A percentile compares a stretch with the other conserved stretches of the same genome.
phyloP scores from a whole-genome alignment of 441 rosid genomes.

The Sinapis alba region DNA sequence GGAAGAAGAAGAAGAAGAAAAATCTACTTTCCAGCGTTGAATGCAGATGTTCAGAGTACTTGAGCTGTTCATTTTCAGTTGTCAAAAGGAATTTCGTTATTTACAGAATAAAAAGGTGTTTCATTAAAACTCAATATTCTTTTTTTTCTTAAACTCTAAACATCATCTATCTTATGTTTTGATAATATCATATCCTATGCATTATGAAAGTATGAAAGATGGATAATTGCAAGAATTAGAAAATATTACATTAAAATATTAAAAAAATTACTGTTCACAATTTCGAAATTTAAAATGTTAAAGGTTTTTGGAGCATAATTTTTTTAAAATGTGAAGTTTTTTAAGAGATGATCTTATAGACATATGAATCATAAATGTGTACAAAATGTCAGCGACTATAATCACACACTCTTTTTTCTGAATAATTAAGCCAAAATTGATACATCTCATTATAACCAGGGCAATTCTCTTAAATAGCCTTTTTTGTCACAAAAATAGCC shows the following conservation, averaged over 20 bases:
- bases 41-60: slow-evolving; percentile 41
- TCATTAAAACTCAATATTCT: background rate
- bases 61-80: slow-evolving; percentile 34
- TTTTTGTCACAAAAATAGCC: too few species aligned
- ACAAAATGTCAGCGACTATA: background rate
- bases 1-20: slow-evolving; percentile 28
- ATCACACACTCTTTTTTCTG: background rate
- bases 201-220: too few species aligned
- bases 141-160: background rate
- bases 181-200: background rate
- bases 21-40: slow-evolving; percentile 36
- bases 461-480: too few species aligned
- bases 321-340: too few species aligned
- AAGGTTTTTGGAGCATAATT: too few species aligned
- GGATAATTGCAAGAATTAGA: too few species aligned
- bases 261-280: too few species aligned
- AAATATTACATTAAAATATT: too few species aligned
- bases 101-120: slow-evolving; percentile 35
- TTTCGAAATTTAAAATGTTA: too few species aligned
- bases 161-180: background rate
- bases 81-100: slow-evolving; percentile 33
- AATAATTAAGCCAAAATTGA: background rate
- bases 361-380: background rate
- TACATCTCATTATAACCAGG: background rate
- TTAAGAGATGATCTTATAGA: too few species aligned